A percentile compares a stretch with the other conserved stretches of the same genome.
Evolutionary conservation across 192 early-diverging fungal species (phyloP).

Genomic region (Backusella australiensis): DNA sequence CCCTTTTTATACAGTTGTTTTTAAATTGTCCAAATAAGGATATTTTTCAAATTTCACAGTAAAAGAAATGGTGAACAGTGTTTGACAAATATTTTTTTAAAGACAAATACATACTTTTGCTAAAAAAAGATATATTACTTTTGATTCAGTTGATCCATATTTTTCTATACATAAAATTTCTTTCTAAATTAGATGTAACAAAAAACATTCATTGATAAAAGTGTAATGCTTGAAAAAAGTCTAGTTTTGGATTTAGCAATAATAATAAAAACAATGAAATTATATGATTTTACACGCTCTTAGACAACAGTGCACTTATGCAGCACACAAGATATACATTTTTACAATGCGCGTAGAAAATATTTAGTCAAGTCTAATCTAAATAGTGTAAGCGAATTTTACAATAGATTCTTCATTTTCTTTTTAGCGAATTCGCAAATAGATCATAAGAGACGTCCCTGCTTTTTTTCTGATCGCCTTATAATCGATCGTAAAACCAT

Average conservation of each 20-base stretch:
- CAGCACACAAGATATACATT: neutral
- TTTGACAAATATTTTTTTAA: neutral
- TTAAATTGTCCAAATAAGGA: constrained; percentile 1
- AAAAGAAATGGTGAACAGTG: neutral
- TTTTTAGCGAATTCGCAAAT: neutral
- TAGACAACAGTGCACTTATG: neutral
- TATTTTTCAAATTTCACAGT: neutral
- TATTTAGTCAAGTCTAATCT: neutral
- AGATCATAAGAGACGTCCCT: no score
- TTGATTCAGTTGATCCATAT: neutral
- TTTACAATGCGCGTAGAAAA: neutral
- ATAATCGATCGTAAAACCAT: no score
- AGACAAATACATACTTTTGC: neutral
- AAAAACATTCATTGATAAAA: neutral
- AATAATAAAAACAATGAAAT: constrained; percentile 4
- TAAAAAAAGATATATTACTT: constrained; percentile 4
- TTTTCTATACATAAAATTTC: neutral
- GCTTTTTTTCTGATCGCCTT: neutral
- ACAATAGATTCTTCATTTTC: neutral
- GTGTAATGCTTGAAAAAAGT: neutral
- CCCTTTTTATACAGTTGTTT: neutral
- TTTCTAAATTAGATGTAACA: neutral
- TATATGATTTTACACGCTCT: neutral
- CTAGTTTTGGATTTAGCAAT: neutral
- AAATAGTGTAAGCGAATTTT: neutral